Conservation (phyloP, 176 grass and related monocot genomes). For the Cenchrus purpureus region DNA sequence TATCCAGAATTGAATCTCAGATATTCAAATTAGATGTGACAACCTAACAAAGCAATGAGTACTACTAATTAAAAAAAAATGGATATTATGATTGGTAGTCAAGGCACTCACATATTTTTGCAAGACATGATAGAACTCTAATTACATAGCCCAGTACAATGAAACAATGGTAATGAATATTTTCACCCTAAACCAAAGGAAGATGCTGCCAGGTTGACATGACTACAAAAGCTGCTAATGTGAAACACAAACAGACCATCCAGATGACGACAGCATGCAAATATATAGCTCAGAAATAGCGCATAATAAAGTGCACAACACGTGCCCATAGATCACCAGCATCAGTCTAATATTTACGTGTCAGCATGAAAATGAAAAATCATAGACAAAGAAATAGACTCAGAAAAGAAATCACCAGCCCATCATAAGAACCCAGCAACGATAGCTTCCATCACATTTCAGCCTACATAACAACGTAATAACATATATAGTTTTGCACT, state of each 20-base stretch:
- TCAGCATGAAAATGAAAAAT: neutral
- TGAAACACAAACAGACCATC: neutral
- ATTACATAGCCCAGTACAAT: neutral
- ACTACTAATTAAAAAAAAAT: no score
- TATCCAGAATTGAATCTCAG: no score
- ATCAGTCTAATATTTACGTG: neutral
- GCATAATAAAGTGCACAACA: neutral
- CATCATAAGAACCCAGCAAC: neutral
- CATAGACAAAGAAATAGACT: neutral
- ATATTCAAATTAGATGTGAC: no score
- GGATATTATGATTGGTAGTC: no score
- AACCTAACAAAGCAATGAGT: no score
- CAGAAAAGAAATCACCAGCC: neutral
- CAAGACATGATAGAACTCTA: no score
- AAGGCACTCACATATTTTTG: no score
- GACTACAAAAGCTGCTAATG: neutral
- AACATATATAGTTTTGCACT: neutral
- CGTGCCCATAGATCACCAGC: neutral
- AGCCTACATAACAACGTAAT: neutral
- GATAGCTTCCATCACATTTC: neutral
- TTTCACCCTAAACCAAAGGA: neutral
- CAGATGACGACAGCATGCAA: neutral
- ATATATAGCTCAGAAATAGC: neutral
- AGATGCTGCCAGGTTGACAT: neutral
- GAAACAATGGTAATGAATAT: neutral